Conservation (phyloP, 371 early-diverging fungal species). For the Actinomucor elegans region DNA sequence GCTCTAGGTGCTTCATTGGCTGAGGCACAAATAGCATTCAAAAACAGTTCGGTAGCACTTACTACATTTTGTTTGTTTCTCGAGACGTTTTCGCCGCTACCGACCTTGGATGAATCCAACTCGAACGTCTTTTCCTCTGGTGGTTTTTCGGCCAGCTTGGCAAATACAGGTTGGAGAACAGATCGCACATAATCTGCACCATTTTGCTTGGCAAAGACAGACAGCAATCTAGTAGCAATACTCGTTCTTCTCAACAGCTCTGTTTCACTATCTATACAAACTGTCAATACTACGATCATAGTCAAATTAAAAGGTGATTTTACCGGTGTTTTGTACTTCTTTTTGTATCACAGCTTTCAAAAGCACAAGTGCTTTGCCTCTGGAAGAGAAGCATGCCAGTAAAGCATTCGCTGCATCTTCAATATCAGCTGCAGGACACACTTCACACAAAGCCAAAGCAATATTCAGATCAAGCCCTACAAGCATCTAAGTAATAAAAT, state of each 20-base stretch:
- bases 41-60: slow-evolving; percentile 71
- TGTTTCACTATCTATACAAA: slow-evolving; percentile 64
- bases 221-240: slow-evolving; percentile 85
- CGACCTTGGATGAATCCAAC: slow-evolving; percentile 80
- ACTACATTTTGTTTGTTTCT: slow-evolving; percentile 82
- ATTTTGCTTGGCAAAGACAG: slow-evolving; percentile 78
- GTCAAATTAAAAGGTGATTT: neutral
- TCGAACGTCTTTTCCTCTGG: slow-evolving; percentile 65
- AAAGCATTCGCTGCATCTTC: slow-evolving; percentile 84
- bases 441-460: slow-evolving; percentile 82
- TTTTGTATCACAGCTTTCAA: slow-evolving; percentile 80
- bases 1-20: slow-evolving; percentile 68
- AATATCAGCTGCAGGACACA: slow-evolving; percentile 82
- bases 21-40: slow-evolving; percentile 83
- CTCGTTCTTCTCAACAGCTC: slow-evolving; percentile 91
- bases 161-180: slow-evolving; percentile 77
- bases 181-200: slow-evolving; percentile 83
- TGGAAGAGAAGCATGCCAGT: slow-evolving; percentile 78
- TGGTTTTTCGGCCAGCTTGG: slow-evolving; percentile 51
- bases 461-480: slow-evolving; percentile 70
- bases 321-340: slow-evolving; percentile 81
- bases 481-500: slow-evolving; percentile 39
- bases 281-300: slow-evolving; percentile 45
- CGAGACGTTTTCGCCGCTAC: slow-evolving; percentile 58
- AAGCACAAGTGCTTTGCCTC: slow-evolving; percentile 68